These are phyloP conservation scores for Lavandula angustifolia DNA, from an alignment of 257 asterid genomes.

Conservation along the genomic window DNA sequence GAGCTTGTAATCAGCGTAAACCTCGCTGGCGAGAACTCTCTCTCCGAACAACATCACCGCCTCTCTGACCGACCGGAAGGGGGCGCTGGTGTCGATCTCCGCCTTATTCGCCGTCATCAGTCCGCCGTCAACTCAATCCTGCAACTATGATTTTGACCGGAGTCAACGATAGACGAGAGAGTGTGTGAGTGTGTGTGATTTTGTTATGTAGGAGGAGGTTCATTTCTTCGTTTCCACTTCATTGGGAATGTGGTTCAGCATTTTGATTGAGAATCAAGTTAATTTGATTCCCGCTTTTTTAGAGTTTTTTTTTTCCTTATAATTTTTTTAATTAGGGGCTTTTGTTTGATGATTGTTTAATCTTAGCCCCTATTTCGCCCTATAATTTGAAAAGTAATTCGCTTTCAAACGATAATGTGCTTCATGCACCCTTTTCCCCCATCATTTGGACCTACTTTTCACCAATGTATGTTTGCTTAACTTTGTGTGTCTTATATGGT, in stretches of 20 bases:
- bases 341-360: no score
- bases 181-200: not conserved
- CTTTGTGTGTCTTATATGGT: no score
- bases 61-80: conserved; percentile 82
- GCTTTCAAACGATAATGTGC: no score
- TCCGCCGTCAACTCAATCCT: conserved; percentile 33
- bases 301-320: no score
- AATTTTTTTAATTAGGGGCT: no score
- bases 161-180: not conserved
- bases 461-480: no score
- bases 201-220: conserved; percentile 46
- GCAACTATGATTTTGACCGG: not conserved
- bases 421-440: no score
- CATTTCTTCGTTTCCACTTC: conserved; percentile 90
- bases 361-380: no score
- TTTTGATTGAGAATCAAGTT: conserved; percentile 40
- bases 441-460: no score
- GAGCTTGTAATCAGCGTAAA: conserved; percentile 55
- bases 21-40: conserved; percentile 66
- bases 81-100: conserved; percentile 85
- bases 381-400: no score
- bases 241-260: conserved; percentile 48
- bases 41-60: conserved; percentile 80
- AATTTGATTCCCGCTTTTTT: not conserved
- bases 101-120: conserved; percentile 44